Conservation (phyloP, 768 basidiomycete species). For the Auricularia auricula-judae region DNA sequence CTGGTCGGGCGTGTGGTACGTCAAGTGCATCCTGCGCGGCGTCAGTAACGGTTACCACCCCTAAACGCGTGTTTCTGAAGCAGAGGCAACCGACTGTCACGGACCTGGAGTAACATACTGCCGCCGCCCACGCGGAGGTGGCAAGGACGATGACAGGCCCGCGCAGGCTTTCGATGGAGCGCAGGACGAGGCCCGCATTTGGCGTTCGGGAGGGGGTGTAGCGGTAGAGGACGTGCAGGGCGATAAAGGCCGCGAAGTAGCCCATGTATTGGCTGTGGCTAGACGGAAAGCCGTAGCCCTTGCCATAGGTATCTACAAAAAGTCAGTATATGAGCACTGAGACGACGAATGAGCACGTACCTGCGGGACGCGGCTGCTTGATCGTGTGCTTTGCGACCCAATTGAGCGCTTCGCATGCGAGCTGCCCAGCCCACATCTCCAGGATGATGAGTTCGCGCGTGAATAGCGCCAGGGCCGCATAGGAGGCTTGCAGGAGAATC, state of each 20-base stretch:
- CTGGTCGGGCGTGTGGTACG: constrained; percentile 65
- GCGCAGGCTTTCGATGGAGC: constrained; percentile 39
- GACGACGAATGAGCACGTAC: constrained; percentile 26
- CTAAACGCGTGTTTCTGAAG: background rate
- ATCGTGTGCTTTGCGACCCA: constrained; percentile 54
- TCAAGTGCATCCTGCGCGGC: constrained; percentile 45
- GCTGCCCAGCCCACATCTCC: constrained; percentile 75
- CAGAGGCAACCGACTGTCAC: constrained; percentile 6
- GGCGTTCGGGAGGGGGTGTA: constrained; percentile 39
- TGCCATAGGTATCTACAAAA: constrained; percentile 40
- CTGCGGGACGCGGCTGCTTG: constrained; percentile 56
- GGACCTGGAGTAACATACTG: constrained; percentile 74
- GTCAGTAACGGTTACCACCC: background rate
- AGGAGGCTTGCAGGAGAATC: constrained; percentile 67
- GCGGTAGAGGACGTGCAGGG: constrained; percentile 60
- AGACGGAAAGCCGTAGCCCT: constrained; percentile 79
- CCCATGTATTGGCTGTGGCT: constrained; percentile 89
- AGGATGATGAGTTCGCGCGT: constrained; percentile 73
- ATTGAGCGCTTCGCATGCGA: constrained; percentile 61
- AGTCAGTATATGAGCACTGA: background rate
- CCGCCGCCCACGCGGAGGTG: constrained; percentile 34
- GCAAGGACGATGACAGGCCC: constrained; percentile 26
- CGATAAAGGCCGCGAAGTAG: constrained; percentile 68
- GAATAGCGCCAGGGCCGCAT: constrained; percentile 61
- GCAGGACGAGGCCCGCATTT: constrained; percentile 24